Conservation (phyloP, 768 basidiomycete species). For the Mycena epipterygia region DNA sequence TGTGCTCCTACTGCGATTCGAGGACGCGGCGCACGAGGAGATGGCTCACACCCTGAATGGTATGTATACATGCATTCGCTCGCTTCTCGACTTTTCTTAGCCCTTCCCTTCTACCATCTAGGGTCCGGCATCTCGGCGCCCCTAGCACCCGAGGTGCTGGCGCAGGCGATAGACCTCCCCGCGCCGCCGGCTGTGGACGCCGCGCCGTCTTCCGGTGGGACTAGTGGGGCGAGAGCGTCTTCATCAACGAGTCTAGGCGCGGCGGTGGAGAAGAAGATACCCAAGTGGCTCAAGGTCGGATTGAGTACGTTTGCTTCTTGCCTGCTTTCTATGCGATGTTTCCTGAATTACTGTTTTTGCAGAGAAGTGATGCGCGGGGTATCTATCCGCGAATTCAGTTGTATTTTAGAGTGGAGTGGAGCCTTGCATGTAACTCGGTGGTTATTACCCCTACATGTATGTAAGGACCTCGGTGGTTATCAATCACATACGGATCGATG, state of each 20-base stretch:
- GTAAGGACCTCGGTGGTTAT: too few relatives aligned
- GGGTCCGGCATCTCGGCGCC: slow-evolving; percentile 74
- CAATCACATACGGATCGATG: too few relatives aligned
- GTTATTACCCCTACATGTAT: too few relatives aligned
- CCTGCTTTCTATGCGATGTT: too few relatives aligned
- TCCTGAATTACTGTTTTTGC: too few relatives aligned
- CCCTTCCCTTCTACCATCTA: slow-evolving; percentile 43
- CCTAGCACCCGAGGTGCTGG: slow-evolving; percentile 67
- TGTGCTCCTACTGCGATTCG: slow-evolving; percentile 81
- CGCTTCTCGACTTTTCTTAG: too few relatives aligned
- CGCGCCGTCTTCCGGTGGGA: slow-evolving; percentile 16
- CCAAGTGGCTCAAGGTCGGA: slow-evolving; percentile 85
- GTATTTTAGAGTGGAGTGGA: too few relatives aligned
- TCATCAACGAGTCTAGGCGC: slow-evolving; percentile 20
- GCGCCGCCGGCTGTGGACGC: slow-evolving; percentile 55
- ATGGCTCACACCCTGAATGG: slow-evolving; percentile 65
- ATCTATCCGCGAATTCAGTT: too few relatives aligned
- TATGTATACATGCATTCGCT: too few relatives aligned
- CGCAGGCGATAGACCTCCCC: slow-evolving; percentile 77
- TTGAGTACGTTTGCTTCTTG: slow-evolving; percentile 66
- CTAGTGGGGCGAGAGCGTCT: slow-evolving; percentile 12
- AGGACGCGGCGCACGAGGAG: slow-evolving; percentile 62
- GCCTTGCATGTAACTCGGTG: too few relatives aligned
- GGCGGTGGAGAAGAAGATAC: slow-evolving; percentile 69
- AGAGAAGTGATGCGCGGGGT: too few relatives aligned